These are phyloP conservation scores for Lolium perenne DNA, from an alignment of 176 grass and related monocot species.

Conservation along the genomic window DNA sequence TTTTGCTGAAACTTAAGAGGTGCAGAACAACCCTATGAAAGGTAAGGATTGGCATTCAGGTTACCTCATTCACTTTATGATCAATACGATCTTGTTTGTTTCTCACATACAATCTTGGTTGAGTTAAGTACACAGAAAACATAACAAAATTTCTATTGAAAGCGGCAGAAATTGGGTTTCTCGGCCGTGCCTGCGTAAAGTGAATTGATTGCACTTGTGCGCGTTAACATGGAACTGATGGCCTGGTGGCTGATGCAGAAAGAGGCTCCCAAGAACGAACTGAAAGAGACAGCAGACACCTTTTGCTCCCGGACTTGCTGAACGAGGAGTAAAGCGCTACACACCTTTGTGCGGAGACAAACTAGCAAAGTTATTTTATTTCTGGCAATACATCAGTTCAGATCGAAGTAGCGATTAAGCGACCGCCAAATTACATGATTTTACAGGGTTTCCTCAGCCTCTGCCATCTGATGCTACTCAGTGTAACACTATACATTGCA, in stretches of 20 bases:
- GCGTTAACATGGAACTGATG: neutral
- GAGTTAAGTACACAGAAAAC: neutral
- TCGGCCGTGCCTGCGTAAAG: neutral
- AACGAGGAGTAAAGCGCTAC: neutral
- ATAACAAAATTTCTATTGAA: neutral
- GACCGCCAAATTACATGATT: slow-evolving; percentile 35
- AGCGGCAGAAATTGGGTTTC: neutral
- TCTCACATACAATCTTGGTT: no score
- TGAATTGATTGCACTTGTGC: neutral
- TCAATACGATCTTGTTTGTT: no score
- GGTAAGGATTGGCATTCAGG: no score
- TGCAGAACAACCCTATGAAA: no score
- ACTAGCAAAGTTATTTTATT: slow-evolving; percentile 51
- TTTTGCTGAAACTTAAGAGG: no score
- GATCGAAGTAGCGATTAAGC: neutral
- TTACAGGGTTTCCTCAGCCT: slow-evolving; percentile 20
- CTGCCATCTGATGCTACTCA: slow-evolving; percentile 39
- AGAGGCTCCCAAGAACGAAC: neutral
- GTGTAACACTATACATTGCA: slow-evolving; percentile 52
- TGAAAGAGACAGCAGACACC: neutral
- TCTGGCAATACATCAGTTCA: neutral
- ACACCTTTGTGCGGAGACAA: slow-evolving; percentile 1
- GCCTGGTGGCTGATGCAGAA: neutral
- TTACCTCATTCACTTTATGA: no score
- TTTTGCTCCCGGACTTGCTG: neutral